phyloP scores from a whole-genome alignment of 768 basidiomycete genomes.

The Solioccasus polychromus region DNA sequence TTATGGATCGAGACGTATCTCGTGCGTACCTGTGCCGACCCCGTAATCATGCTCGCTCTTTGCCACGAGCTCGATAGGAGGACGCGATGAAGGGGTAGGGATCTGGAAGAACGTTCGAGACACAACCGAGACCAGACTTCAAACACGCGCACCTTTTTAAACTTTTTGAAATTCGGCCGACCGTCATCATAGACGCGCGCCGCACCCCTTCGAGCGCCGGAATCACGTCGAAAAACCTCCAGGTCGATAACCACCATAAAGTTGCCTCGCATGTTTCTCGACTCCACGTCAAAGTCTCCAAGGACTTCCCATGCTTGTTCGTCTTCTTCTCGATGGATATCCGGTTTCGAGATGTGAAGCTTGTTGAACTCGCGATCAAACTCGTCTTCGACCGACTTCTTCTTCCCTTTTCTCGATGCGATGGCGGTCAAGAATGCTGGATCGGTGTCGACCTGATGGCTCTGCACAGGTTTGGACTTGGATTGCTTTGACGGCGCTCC shows the following conservation, averaged over 20 bases:
- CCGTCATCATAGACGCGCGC: constrained; percentile 41
- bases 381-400: constrained; percentile 57
- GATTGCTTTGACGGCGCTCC: constrained; percentile 6
- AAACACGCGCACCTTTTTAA: constrained; percentile 55
- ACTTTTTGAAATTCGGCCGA: constrained; percentile 72
- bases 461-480: constrained; percentile 4
- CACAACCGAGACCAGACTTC: constrained; percentile 6
- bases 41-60: constrained; percentile 54
- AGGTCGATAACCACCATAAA: constrained; percentile 78
- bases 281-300: constrained; percentile 60
- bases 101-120: constrained; percentile 23
- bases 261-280: constrained; percentile 61
- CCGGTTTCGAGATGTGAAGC: constrained; percentile 66
- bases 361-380: constrained; percentile 83
- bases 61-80: constrained; percentile 50
- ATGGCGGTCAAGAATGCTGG: constrained; percentile 67
- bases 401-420: constrained; percentile 68
- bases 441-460: constrained; percentile 50
- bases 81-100: constrained; percentile 20
- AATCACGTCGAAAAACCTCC: constrained; percentile 44
- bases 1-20: not conserved
- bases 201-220: constrained; percentile 16
- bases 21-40: constrained; percentile 44
- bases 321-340: constrained; percentile 44
- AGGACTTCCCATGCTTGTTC: constrained; percentile 57